These are phyloP conservation scores for Kuraishia borneana DNA, from an alignment of 805 yeast genomes.

Conservation along the genomic window DNA sequence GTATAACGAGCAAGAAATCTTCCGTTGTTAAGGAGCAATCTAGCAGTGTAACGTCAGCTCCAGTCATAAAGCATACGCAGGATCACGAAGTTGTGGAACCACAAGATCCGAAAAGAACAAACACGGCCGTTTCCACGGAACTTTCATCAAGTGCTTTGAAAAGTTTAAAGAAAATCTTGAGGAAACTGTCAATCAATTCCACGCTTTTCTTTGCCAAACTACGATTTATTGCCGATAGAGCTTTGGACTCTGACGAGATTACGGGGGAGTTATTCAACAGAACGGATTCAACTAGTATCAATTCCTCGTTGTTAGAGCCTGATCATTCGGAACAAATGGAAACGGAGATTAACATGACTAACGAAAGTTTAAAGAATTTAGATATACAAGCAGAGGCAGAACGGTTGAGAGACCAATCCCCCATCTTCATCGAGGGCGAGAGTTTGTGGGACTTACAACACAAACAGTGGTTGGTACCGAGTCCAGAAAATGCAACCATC, in stretches of 20 bases:
- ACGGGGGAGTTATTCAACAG: constrained; percentile 38
- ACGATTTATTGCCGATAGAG: constrained; percentile 34
- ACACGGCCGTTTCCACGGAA: too few species aligned
- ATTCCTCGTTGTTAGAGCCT: constrained; percentile 4
- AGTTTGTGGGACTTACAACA: constrained; percentile 55
- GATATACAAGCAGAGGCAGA: constrained; percentile 20
- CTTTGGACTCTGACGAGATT: constrained; percentile 35
- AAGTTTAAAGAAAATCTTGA: constrained; percentile 20
- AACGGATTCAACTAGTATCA: constrained; percentile 20
- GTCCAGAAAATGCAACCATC: constrained; percentile 12
- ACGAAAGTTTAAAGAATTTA: constrained; percentile 4
- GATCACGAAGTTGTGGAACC: too few species aligned
- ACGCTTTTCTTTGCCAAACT: constrained; percentile 22
- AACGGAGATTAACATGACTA: constrained; percentile 10
- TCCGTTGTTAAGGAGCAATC: too few species aligned
- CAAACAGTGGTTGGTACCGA: constrained; percentile 48
- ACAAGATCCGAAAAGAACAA: too few species aligned
- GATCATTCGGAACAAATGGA: constrained; percentile 8
- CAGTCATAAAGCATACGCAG: too few species aligned
- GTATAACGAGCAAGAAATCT: too few species aligned
- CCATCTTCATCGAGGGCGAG: constrained; percentile 2
- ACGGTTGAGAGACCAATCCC: constrained; percentile 13
- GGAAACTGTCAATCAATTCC: constrained; percentile 26
- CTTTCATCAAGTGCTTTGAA: too few species aligned
- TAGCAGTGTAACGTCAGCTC: too few species aligned